These are phyloP conservation scores for Ceratocystis variospora DNA, from an alignment of 2,329 filamentous ascomycete genomes.

Conservation along the genomic window DNA sequence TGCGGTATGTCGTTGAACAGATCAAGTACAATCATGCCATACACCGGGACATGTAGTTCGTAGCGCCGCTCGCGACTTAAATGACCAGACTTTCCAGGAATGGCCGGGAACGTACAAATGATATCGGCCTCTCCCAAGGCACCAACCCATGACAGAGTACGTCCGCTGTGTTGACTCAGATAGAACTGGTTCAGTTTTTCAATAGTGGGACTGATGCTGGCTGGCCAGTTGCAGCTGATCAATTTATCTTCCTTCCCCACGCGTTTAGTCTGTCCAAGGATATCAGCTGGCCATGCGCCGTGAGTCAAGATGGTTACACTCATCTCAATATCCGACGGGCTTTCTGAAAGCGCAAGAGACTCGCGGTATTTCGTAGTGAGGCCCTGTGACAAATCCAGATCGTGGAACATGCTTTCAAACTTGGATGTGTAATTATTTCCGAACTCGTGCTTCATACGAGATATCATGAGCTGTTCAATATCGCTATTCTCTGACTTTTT, in stretches of 20 bases:
- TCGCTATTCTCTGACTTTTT: slow-evolving; percentile 83
- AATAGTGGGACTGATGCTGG: slow-evolving; percentile 9
- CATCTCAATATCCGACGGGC: slow-evolving; percentile 49
- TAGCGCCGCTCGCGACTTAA: slow-evolving; percentile 57
- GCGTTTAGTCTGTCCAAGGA: slow-evolving; percentile 48
- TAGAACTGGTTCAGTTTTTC: slow-evolving; percentile 68
- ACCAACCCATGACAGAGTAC: slow-evolving; percentile 71
- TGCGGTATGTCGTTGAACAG: slow-evolving; percentile 69
- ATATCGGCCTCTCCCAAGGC: slow-evolving; percentile 70
- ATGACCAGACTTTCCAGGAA: slow-evolving; percentile 52
- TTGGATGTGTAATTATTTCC: slow-evolving; percentile 88
- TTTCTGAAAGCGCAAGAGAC: slow-evolving; percentile 28
- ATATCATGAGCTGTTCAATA: slow-evolving; percentile 89
- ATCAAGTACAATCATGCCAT: slow-evolving; percentile 77
- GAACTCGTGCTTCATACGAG: slow-evolving; percentile 91
- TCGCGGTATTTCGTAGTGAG: slow-evolving; percentile 54
- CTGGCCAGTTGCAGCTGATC: slow-evolving; percentile 24
- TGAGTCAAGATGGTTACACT: slow-evolving; percentile 75
- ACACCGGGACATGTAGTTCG: slow-evolving; percentile 83
- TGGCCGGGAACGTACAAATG: slow-evolving; percentile 59
- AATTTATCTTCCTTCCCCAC: slow-evolving; percentile 31
- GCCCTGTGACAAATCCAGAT: slow-evolving; percentile 79
- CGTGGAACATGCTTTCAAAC: slow-evolving; percentile 95
- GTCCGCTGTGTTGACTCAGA: slow-evolving; percentile 69
- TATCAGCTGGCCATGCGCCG: slow-evolving; percentile 88